Conservation (phyloP, 352 stramenopile species). For the Phytophthora constricta region DNA sequence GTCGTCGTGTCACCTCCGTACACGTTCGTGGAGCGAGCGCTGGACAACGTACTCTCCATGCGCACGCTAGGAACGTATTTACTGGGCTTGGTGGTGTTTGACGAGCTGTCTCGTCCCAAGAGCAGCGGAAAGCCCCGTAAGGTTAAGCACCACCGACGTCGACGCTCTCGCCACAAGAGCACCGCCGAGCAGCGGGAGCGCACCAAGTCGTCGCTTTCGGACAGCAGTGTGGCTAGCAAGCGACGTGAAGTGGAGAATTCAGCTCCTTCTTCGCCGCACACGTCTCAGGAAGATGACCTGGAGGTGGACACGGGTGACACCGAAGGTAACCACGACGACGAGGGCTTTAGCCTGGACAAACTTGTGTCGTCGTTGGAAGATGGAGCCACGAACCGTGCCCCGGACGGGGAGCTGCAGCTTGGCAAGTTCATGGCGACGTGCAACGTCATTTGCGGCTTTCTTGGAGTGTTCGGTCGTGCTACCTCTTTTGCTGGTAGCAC, state of each 20-base stretch:
- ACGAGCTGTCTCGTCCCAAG: conserved; percentile 45
- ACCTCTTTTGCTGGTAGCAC: conserved; percentile 84
- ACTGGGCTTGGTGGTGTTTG: conserved; percentile 59
- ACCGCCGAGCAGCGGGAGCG: conserved; percentile 18
- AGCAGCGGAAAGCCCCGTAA: conserved; percentile 19
- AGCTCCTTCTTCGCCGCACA: conserved; percentile 32
- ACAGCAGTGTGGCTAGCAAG: conserved; percentile 23
- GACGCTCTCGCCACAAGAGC: conserved; percentile 21
- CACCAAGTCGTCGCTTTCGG: conserved; percentile 34
- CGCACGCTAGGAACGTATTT: conserved; percentile 58
- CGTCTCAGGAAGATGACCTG: conserved; percentile 59
- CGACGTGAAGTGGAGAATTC: conserved; percentile 16
- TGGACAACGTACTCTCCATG: conserved; percentile 62
- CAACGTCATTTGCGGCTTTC: conserved; percentile 71
- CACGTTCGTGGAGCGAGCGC: conserved; percentile 38
- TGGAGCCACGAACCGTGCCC: conserved; percentile 32
- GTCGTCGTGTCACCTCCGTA: conserved; percentile 15
- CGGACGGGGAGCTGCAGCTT: conserved; percentile 51
- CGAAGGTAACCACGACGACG: conserved; percentile 40
- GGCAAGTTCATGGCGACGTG: conserved; percentile 58
- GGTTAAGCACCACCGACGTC: conserved; percentile 22
- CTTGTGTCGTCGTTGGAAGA: conserved; percentile 50
- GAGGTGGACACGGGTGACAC: conserved; percentile 66
- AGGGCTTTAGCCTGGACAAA: conserved; percentile 54
- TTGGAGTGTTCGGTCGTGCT: conserved; percentile 80